Base-by-base conservation (phyloP, 805 yeast species). In the Nakazawaea ambrosiae region DNA sequence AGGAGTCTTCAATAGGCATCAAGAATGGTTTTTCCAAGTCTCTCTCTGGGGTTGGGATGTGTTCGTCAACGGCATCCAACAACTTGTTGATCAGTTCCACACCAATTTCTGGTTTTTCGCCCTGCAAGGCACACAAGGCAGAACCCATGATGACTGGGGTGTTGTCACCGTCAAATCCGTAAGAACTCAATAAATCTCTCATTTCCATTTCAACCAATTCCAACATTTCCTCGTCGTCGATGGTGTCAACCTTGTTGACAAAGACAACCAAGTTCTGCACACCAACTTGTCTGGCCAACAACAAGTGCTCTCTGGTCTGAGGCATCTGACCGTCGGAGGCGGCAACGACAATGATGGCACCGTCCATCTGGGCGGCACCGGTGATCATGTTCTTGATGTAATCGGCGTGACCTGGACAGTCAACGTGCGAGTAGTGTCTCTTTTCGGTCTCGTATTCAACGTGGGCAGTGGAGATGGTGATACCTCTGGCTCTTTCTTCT, bases 311-410 rank as follows among this genome's bases (percentile, higher is more conserved):
- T 73, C 97, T 86, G 52, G 98, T 92, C 73, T 92, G 98, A 60
- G 97, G 97, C 97, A 90, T 92, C 70, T 88, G 96, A 58, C 98
- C 98, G 60, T 92, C 98, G 41, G 96, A 73, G 47, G 98, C 98
- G 57, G 97, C 98, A 64, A 92, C 97, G 45, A 90, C 97, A 69
- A 90, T 90, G 54, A 90, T 89, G 50, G 97, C 97, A 74, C 97
- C 97, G 65, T 90, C 97, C 97, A 89, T 89, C 66, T 90, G 96
- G 55, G 97, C 96, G 55, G 97, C 97, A 81, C 97, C 97, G 50
- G 96, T 87, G 65, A 90, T 90, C 97, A 90, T 90, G 68, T 90
- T 90, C 74, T 90, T 90, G 68, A 90, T 90, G 69, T 89, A 90
- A 75, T 90, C 97, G 49, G 95, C 92, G 77, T 90, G 97, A 58